These are phyloP conservation scores for Phaeosphaeria sp. DNA, from an alignment of 2,329 filamentous ascomycete species.

Conservation along the genomic window DNA sequence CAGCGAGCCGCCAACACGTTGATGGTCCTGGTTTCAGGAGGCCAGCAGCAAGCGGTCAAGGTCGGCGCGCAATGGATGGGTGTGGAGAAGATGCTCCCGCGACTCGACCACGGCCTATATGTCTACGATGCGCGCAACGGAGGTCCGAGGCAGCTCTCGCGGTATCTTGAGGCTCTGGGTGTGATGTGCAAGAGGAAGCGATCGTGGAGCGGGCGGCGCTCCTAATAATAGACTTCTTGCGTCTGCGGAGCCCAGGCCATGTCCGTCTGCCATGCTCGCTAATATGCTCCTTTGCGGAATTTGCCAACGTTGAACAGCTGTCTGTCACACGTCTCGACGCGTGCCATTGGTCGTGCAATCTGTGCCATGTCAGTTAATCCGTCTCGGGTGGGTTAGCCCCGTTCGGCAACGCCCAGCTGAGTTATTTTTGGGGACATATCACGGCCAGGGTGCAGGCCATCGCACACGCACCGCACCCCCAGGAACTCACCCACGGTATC, in stretches of 20 bases:
- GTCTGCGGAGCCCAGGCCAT: constrained; percentile 30
- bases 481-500: constrained; percentile 11
- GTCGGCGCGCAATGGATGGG: constrained; percentile 18
- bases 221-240: constrained; percentile 37
- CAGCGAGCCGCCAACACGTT: constrained; percentile 23
- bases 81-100: constrained; percentile 12
- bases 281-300: constrained; percentile 21
- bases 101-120: constrained; percentile 31
- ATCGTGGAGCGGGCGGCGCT: constrained; percentile 28
- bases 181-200: constrained; percentile 36
- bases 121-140: constrained; percentile 28
- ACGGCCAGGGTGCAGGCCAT: constrained; percentile 9
- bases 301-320: constrained; percentile 12
- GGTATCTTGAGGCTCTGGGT: constrained; percentile 34
- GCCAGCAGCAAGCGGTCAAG: constrained; percentile 25
- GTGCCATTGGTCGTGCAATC: constrained; percentile 18
- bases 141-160: constrained; percentile 16
- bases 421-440: constrained; percentile 43
- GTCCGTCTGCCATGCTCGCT: constrained; percentile 16
- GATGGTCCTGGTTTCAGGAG: constrained; percentile 31
- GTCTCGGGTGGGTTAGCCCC: constrained; percentile 9
- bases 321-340: constrained; percentile 7
- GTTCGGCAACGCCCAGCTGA: constrained; percentile 16
- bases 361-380: constrained; percentile 7
- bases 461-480: constrained; percentile 9